Base-by-base conservation (phyloP, 768 basidiomycete species). In the Naganishia kalamii region DNA sequence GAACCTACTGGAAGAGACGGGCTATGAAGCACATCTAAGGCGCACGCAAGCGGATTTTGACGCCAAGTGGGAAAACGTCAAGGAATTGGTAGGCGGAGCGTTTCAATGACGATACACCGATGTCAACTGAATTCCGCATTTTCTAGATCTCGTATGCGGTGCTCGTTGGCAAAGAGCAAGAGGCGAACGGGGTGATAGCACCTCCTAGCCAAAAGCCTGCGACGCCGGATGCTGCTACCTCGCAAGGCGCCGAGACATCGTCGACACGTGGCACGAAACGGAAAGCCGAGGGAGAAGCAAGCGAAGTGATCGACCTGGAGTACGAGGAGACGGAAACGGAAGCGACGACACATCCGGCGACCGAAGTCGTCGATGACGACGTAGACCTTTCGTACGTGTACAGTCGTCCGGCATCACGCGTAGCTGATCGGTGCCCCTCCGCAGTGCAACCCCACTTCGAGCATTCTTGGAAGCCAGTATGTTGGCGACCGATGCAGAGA, bases 31-130 rank as follows among this genome's bases (percentile, higher is more conserved):
- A 12, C 82, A 90, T 72, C 79, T 92, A 43, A 84, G 82, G 73
- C 85, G 84, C 70, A 85, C 85, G 0, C 81, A 75, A 32, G 60
- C 81, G n/a, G 90, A 92, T 65, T 86, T 83, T 80, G 86, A 88
- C 43, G 83, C 82, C 41, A 80, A 89, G 41, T 88, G 87, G 88
- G 88, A 91, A 77, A 94, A 94, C 75, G 85, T 92, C 0, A 82
- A 87, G 70, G 90, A 92, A 77, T 80, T 94, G 69, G 76, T 74
- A 33, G 54, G 64, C 46, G 6, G 13, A 7, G 29, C 11, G 8
- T 60, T 5, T 5, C 37, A 30, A 44, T 8, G 7, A 19, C 21
- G 21, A 29, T 37, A 4, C 6, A 10, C 68, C 47, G 12, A 8
- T 43, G 10, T 32, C 4, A 29, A 60, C 15, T 23, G 17, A 11